Evolutionary conservation across 2,329 filamentous ascomycete genomes (phyloP), one percentile per base, ranked within the genome.

Genomic region (Lecanicillium sp.): DNA sequence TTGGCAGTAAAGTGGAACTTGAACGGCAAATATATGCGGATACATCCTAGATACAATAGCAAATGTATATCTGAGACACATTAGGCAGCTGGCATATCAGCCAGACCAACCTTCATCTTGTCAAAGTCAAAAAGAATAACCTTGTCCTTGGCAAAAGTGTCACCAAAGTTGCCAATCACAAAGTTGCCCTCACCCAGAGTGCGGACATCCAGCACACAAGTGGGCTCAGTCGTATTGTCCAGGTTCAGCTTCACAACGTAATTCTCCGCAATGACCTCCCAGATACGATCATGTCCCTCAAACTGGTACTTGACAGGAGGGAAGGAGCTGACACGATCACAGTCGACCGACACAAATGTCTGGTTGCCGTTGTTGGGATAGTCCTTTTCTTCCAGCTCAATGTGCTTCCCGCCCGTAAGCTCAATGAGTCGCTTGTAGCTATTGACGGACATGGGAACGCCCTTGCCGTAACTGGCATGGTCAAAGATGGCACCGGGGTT

Each of bases 151-250:
- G 41, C 36, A 27, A 49, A 49, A 1, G 41, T 44, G 29, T 47
- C 47, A 28, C 47, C 47, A 39, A 49, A 48, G 31, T 45, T 47
- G 5, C 46, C 46, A n/a, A 48, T 42, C 28, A 45, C 43, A 45
- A 48, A 19, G n/a, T 37, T 37, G 18, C 45, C 43, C 27, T 43
- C 45, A 7, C 29, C 45, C 19, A 44, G 36, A 12, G 40, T 32
- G n/a, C 46, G 38, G 11, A 45, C 45, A 27, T 48, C 45, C 20
- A 48, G 32, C 22, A 43, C 43, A 28, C 46, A 48, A 28, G 38
- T 47, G 11, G 43, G 43, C 19, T 47, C 40, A 31, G 29, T 9
- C 18, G 15, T 9, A 16, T 14, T 14, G 29, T 8, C 29, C 8
- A 31, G 12, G 9, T 33, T 28, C 16, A 42, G 34, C 41, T 37